phyloP scores from a whole-genome alignment of 2,329 filamentous ascomycete genomes.

The Xylaria sp. region DNA sequence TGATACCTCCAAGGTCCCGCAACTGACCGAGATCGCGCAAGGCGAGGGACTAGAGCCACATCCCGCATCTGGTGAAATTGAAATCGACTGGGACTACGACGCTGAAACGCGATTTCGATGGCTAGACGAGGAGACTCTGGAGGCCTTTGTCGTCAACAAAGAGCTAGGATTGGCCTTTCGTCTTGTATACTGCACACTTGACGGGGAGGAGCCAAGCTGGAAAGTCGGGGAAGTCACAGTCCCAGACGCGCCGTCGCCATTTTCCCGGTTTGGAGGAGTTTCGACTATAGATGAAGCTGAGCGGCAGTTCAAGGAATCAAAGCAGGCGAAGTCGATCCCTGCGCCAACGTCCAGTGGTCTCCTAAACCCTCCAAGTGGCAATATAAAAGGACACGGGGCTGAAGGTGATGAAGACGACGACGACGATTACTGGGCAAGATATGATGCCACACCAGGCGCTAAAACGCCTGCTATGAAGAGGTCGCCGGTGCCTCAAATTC shows the following conservation, averaged over 20 bases:
- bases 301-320: conserved; percentile 52
- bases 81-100: conserved; percentile 72
- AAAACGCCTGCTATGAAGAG: conserved; percentile 66
- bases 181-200: conserved; percentile 72
- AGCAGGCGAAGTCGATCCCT: conserved; percentile 32
- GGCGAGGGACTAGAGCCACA: conserved; percentile 76
- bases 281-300: conserved; percentile 66
- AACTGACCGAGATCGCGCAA: conserved; percentile 65
- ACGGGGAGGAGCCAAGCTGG: conserved; percentile 71
- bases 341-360: conserved; percentile 25
- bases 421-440: conserved; percentile 80
- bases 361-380: conserved; percentile 11
- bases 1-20: conserved; percentile 60
- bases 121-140: conserved; percentile 77
- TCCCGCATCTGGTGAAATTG: conserved; percentile 79
- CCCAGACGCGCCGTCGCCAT: conserved; percentile 62
- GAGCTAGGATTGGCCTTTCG: conserved; percentile 68
- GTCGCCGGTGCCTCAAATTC: conserved; percentile 63
- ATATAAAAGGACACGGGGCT: conserved; percentile 33
- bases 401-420: conserved; percentile 68
- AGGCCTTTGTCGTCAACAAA: conserved; percentile 66
- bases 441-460: conserved; percentile 71
- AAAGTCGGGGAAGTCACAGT: conserved; percentile 72
- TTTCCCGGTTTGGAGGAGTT: conserved; percentile 57
- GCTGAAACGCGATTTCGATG: conserved; percentile 67